Base-by-base conservation (phyloP, 1,284 basidiomycete species). In the Omphalotus olearius region DNA sequence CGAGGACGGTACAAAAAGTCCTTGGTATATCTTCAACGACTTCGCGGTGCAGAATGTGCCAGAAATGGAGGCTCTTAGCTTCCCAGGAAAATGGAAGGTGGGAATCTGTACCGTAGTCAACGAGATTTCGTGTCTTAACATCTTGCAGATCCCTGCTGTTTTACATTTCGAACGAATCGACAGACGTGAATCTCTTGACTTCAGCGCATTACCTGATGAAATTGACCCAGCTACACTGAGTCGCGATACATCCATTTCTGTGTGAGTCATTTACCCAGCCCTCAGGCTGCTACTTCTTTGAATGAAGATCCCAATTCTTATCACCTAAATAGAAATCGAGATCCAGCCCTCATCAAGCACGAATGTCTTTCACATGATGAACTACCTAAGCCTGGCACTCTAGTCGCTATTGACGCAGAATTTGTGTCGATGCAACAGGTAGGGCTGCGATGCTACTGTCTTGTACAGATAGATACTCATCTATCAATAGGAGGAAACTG, bases 21-120 rank as follows among this genome's bases (percentile, higher is more conserved):
- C 84, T 1, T 99, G 96, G 96, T 87, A 90, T 63, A 70, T 99
- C 53, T 99, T 99, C 80, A 99, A 99, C 64, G 96, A 99, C 66
- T 99, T 99, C 64, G 78, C 89, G 2, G 97, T 99, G 4, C 79
- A 80, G 42, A 89, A 89, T 50, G 82, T 98, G 23, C 72, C 84
- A 0, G 89, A 95, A 66, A 78, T 82, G 25, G 95, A 98, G 58
- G 96, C 91, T 0, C 69, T 98, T 50, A 84, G 87, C 59, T 95
- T 98, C 64, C 80, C 88, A 4, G 85, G 80, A n/a, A 76, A 74
- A 39, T 99, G 96, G 96, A 98, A 99, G 79, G 92, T 90, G 13
- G 6, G 16, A 9, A 17, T 25, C 20, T 13, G 18, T 18, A 14
- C 7, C 13, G 2, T 28, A 6, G 25, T 14, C 18, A n/a, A 3